A percentile compares a stretch with the other conserved stretches of the same genome.
These are phyloP conservation scores for Taiwanofungus camphoratus DNA, from an alignment of 1,284 basidiomycete species.

Conservation along the genomic window DNA sequence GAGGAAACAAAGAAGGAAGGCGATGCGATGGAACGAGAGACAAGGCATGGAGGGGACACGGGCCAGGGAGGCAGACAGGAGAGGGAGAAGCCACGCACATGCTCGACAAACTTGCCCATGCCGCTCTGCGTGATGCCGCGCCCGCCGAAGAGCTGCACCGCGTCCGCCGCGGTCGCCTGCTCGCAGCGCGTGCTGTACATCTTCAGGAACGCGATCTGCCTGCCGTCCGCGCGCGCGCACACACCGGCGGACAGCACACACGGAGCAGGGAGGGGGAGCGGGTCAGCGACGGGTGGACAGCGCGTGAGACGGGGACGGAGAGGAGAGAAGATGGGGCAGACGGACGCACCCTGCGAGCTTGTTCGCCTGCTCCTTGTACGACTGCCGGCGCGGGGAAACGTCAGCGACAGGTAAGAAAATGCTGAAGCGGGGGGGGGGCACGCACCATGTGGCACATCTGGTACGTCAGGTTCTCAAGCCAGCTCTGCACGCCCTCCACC, in stretches of 20 bases:
- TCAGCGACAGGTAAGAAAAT: background rate
- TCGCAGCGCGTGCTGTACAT: constrained; percentile 27
- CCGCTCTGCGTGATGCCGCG: constrained; percentile 48
- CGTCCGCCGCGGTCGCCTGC: constrained; percentile 35
- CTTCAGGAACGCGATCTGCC: constrained; percentile 28
- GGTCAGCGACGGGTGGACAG: too few relatives aligned
- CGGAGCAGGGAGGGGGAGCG: too few relatives aligned
- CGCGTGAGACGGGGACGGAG: too few relatives aligned
- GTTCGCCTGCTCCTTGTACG: constrained; percentile 36
- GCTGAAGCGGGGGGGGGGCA: background rate
- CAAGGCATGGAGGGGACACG: constrained; percentile 2
- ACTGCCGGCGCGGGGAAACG: constrained; percentile 10
- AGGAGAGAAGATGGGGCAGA: background rate
- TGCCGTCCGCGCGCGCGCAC: too few relatives aligned
- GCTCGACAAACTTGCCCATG: constrained; percentile 55
- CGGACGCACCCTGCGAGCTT: constrained; percentile 34
- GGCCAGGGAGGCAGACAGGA: constrained; percentile 1
- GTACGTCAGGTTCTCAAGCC: constrained; percentile 86
- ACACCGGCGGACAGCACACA: too few relatives aligned
- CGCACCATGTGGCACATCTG: constrained; percentile 87
- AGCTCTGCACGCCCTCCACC: constrained; percentile 74
- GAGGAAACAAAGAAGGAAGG: too few relatives aligned
- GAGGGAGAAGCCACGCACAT: constrained; percentile 35
- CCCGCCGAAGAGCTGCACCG: constrained; percentile 51
- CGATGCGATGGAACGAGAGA: background rate